These are phyloP conservation scores for Populus alba DNA, from an alignment of 345 rosid species.

Conservation along the genomic window DNA sequence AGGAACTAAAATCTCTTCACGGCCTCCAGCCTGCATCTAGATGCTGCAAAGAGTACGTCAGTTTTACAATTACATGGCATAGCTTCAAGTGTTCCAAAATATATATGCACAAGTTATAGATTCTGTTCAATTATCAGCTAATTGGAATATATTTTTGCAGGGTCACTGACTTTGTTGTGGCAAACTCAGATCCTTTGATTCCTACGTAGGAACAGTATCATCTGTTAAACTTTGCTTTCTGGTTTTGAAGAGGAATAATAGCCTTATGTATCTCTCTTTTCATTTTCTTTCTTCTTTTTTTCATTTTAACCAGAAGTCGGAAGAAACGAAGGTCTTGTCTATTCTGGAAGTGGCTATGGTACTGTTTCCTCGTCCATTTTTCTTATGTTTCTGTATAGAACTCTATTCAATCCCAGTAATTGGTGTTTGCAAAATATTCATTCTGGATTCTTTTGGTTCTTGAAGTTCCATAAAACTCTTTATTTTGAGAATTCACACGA, in stretches of 20 bases:
- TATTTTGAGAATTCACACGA: neutral
- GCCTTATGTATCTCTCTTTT: neutral
- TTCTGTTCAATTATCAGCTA: neutral
- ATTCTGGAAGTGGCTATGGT: constrained; percentile 92
- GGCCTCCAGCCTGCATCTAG: constrained; percentile 64
- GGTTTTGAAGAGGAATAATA: neutral
- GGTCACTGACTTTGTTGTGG: constrained; percentile 58
- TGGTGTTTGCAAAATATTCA: neutral
- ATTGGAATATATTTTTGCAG: constrained; percentile 22
- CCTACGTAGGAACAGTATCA: constrained; percentile 39
- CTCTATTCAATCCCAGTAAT: neutral
- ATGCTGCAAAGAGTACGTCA: constrained; percentile 86
- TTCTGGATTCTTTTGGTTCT: neutral
- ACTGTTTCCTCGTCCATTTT: constrained; percentile 14
- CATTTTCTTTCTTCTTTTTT: neutral
- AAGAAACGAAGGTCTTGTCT: constrained; percentile 55
- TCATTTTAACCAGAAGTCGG: constrained; percentile 39
- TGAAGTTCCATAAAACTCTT: neutral
- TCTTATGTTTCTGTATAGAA: neutral
- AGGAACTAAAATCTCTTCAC: constrained; percentile 58
- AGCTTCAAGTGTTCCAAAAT: constrained; percentile 1
- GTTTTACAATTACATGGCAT: neutral
- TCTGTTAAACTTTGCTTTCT: neutral
- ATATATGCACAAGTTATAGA: neutral
- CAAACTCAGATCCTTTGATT: constrained; percentile 68